Percentiles rank a stretch among this genome's conserved stretches.
phyloP scores from a whole-genome alignment of 768 basidiomycete genomes.

The Mycena indigotica region DNA sequence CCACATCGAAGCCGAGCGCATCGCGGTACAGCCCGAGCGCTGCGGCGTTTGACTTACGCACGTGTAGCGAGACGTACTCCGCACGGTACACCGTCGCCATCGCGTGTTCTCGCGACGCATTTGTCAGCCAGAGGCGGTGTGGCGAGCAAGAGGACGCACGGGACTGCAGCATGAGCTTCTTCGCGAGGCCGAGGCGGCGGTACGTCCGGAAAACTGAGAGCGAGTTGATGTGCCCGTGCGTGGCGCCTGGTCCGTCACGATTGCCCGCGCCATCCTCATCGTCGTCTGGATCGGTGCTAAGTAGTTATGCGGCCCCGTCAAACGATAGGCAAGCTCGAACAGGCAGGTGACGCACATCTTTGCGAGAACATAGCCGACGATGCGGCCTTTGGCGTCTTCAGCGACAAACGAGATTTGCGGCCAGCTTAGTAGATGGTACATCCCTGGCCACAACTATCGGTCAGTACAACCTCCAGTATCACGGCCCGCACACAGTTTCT shows the following conservation, averaged over 20 bases:
- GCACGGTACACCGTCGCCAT: not conserved
- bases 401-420: not conserved
- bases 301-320: too few species aligned
- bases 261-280: not conserved
- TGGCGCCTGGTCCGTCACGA: not conserved
- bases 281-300: not conserved
- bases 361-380: not conserved
- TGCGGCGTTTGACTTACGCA: not conserved
- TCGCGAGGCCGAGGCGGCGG: not conserved
- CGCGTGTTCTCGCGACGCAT: not conserved
- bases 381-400: not conserved
- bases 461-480: not conserved
- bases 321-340: too few species aligned
- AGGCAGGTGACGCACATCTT: slow-evolving; percentile 1
- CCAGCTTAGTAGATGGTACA: not conserved
- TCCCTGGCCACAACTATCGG: not conserved
- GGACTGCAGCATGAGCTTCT: not conserved
- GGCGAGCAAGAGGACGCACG: not conserved
- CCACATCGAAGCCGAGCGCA: not conserved
- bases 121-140: not conserved
- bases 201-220: not conserved
- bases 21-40: not conserved
- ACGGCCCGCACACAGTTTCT: not conserved
- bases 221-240: not conserved
- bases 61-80: not conserved